Evolutionary conservation across 176 grass and related monocot genomes (phyloP), one percentile per base, ranked within the genome.

Genomic region (Calamus simplicifolius): DNA sequence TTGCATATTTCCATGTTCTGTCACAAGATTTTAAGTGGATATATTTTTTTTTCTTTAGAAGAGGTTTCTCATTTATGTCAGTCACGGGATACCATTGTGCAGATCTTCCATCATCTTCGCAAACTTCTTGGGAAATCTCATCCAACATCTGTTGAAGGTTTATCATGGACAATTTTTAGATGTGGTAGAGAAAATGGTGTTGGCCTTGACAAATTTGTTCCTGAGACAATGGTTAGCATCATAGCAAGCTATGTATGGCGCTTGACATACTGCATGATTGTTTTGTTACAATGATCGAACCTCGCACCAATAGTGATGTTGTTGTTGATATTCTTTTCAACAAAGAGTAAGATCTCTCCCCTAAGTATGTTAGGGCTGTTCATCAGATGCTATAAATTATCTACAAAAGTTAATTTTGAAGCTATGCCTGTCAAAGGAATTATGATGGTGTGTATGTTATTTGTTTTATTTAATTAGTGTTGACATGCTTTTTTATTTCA

Each of bases 231-330:
- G 68, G 80, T 80, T 29, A 80, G 53, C 73, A 78, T 57, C 69
- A 84, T 77, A 48, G 70, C 35, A 93, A 93, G 17, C 30, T 87
- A 50, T 78, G 63, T 43, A 63, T 81, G 58, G 89, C 84, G 4
- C 70, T 80, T 71, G 83, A 84, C 67, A 74, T 93, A 62, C 78
- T 93, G 76, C 68, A 84, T 59, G 89, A 93, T 68, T 93, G 80
- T 59, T 93, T 93, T 69, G 72, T 93, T 69, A 66, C 89, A 18
- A 84, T 93, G 48, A 75, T 76, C 23, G 89, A 87, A 63, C 74
- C 84, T 49, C 84, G 80, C 51, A 88, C 89, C 16, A 67, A 43
- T 16, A 87, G 70, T 63, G 77, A 93, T 77, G 26, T 93, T 61
- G 71, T 76, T 49, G 70, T 75, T 71, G 89, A 93, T 75, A 50